Evolutionary conservation across 1,139 yeast genomes (phyloP).

Genomic region (Taphrina pruni): DNA sequence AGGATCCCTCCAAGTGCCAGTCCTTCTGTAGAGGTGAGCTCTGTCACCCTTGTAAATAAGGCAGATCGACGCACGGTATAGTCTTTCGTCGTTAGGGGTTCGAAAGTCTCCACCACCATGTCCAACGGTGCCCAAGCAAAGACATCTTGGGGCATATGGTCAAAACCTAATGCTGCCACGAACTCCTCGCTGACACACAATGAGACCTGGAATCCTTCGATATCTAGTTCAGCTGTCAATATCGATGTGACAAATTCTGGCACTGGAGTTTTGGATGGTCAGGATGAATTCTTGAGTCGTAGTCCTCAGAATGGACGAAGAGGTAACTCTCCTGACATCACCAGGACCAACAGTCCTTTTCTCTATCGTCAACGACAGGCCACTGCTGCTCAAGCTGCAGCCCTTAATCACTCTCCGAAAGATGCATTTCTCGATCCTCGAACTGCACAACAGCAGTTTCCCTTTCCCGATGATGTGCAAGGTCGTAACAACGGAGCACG

Average conservation of each 20-base stretch:
- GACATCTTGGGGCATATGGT: constrained; percentile 27
- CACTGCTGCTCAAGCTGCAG: constrained; percentile 38
- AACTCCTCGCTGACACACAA: constrained; percentile 14
- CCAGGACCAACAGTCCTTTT: constrained; percentile 29
- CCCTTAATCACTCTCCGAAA: constrained; percentile 32
- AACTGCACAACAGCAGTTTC: constrained; percentile 20
- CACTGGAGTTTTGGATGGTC: constrained; percentile 24
- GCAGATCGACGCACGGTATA: constrained; percentile 8
- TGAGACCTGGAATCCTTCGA: constrained; percentile 18
- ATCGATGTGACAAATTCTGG: neutral
- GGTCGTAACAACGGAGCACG: constrained; percentile 19
- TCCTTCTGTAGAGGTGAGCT: constrained; percentile 13
- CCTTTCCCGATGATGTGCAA: constrained; percentile 23
- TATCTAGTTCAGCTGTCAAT: neutral
- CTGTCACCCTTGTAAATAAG: constrained; percentile 27
- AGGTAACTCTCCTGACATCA: constrained; percentile 32
- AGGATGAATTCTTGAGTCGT: constrained; percentile 28
- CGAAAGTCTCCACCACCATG: constrained; percentile 12
- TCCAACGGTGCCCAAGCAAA: constrained; percentile 21
- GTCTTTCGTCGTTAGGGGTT: constrained; percentile 3
- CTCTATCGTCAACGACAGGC: constrained; percentile 37
- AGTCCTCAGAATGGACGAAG: constrained; percentile 40
- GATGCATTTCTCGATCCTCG: constrained; percentile 33
- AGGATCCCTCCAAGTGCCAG: neutral
- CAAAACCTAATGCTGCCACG: constrained; percentile 13